Base-by-base conservation (phyloP, 176 grass and related monocot species). In the Rhipidocladum racemiflorum region DNA sequence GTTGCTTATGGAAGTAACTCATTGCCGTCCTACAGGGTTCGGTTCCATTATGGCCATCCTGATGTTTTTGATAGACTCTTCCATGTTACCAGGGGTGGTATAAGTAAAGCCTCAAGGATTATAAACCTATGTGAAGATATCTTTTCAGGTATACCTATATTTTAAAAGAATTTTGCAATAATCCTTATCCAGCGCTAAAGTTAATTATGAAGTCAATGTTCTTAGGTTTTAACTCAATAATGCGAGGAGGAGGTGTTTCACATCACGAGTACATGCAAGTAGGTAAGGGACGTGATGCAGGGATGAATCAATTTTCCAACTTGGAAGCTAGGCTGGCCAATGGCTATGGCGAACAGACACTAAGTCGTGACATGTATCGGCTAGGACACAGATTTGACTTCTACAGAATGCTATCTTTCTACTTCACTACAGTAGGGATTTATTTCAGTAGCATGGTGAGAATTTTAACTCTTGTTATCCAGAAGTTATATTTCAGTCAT, bases 51-150 rank as follows among this genome's bases (percentile, higher is more conserved):
- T 79, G 95, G 95, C 18, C 95, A 97, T 85, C 90, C 95, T 23
- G 95, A 97, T 88, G 77, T 97, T 79, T 97, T 97, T 76, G 95
- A 97, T 89, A 92, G 95, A 94, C 86, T 97, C 76, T 97, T 97
- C 81, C 95, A 97, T 69, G 86, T 97, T 61, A 94, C 95, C 40
- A 94, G 90, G 90, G 95, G 95, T 84, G 92, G 94, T 21, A 89
- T 97, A 80, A 97, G 92, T 90, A 97, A 97, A 91, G 92, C 94
- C 14, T 97, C 94, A 55, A 94, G 81, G 74, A 85, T 81, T 62
- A 97, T 97, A 81, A 97, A 97, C 84, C 78, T 97, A 27, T 94
- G 94, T 72, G 94, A 91, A 73, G 94, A 97, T 87, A 94, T 92
- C n/a, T 97, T 97, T 84, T 72, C 94, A 88, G 94, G 94, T 97